phyloP scores from a whole-genome alignment of 768 basidiomycete genomes.

The Mrakia blollopis region DNA sequence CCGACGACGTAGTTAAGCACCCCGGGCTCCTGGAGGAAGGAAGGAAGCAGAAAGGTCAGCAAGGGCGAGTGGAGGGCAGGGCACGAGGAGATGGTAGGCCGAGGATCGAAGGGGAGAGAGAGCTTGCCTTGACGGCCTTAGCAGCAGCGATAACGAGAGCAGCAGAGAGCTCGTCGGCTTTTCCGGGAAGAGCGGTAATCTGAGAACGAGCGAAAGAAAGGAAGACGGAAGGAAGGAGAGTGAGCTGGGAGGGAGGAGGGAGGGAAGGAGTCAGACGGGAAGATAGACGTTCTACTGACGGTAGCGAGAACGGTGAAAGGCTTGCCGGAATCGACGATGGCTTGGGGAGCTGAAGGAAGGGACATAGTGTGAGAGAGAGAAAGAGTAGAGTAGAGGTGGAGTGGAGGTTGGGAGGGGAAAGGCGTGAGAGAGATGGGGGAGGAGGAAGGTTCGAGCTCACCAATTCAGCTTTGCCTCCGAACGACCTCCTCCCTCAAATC shows the following conservation, averaged over 20 bases:
- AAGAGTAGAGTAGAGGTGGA: background rate
- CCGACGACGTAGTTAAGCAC: background rate
- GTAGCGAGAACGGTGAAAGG: background rate
- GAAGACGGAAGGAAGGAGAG: background rate
- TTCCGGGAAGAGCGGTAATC: background rate
- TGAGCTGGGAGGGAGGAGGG: background rate
- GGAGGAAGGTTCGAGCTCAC: no score
- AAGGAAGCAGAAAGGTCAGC: background rate
- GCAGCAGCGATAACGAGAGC: background rate
- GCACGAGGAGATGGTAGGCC: background rate
- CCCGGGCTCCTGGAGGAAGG: background rate
- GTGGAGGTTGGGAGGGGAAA: background rate
- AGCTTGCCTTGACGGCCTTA: background rate
- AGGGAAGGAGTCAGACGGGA: no score
- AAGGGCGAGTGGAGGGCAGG: no score
- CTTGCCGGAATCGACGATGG: background rate
- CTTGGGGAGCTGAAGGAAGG: background rate
- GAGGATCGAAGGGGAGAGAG: background rate
- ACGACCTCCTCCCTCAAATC: no score
- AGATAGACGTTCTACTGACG: no score
- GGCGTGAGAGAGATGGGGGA: no score
- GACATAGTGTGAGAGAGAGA: background rate
- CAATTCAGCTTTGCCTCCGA: no score
- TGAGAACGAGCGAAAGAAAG: background rate
- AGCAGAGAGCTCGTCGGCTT: background rate